Percentiles rank a stretch among this genome's conserved stretches.
phyloP scores from a whole-genome alignment of 352 stramenopile species.

The Globisporangium lucens region DNA sequence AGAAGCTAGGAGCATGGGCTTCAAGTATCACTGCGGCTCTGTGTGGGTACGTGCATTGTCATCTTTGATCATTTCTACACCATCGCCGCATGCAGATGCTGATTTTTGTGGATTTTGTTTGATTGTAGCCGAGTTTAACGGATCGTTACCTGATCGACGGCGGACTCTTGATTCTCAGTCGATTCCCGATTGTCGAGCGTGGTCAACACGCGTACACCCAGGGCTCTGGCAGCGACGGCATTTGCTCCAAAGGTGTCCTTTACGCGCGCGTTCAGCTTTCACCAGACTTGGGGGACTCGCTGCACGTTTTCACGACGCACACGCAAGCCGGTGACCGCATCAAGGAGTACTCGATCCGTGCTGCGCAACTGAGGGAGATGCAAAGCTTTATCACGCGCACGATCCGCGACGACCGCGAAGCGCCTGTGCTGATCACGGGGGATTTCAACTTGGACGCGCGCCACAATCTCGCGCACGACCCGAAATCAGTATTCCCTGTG shows the following conservation, averaged over 20 bases:
- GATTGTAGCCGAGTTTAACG: constrained; percentile 32
- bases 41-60: constrained; percentile 38
- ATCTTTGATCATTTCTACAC: background rate
- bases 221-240: constrained; percentile 59
- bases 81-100: background rate
- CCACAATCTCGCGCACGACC: constrained; percentile 60
- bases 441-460: constrained; percentile 82
- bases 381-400: constrained; percentile 49
- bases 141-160: constrained; percentile 66
- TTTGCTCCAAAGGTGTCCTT: constrained; percentile 74
- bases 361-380: constrained; percentile 61
- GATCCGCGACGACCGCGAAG: constrained; percentile 44
- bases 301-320: constrained; percentile 87
- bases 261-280: constrained; percentile 78
- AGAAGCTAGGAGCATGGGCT: constrained; percentile 51
- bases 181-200: constrained; percentile 74
- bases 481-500: constrained; percentile 14
- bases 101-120: background rate
- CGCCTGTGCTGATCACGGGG: constrained; percentile 65
- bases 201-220: constrained; percentile 55
- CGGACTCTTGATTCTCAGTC: constrained; percentile 78
- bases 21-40: constrained; percentile 72
- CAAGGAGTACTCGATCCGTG: constrained; percentile 50
- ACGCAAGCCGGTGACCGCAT: constrained; percentile 65
- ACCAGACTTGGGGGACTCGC: constrained; percentile 55